Evolutionary conservation across 2,329 filamentous ascomycete genomes (phyloP), one percentile per base, ranked within the genome.

Genomic region (Colletotrichum spaethianum): DNA sequence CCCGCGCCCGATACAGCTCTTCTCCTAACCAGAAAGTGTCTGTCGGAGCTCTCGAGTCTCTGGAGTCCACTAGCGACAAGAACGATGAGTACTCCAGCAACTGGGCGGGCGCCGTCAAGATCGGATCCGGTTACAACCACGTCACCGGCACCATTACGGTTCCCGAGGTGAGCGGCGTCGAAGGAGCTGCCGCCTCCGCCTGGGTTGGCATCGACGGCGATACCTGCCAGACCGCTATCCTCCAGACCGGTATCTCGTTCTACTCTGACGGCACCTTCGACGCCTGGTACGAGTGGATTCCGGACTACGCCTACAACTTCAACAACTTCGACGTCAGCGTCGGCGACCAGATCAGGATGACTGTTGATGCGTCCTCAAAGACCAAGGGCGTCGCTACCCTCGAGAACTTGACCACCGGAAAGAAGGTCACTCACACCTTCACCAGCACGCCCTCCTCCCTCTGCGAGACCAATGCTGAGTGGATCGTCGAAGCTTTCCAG

Each of bases 391-490:
- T 74, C n/a, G 80, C 79, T 20, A 76, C 73, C 1, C 74, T 81
- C 8, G 74, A 88, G 74, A 91, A 91, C 78, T 75, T 83, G 73
- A 84, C 82, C 12, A 90, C 84, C 2, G 88, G 88, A 55, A 78
- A 87, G 76, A 83, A 76, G 5, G 88, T 88, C 36, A 84, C 83
- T 20, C 86, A 91, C 80, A 84, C 81, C 4, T 86, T 91, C 78
- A 81, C 76, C 50, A 82, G 80, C 63, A 81, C 88, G 61, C 77
- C 78, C 2, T 79, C 79, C n/a, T 73, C 76, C 20, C 83, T 91
- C 18, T 88, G 85, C 76, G 83, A 88, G 76, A 85, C 86, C 75
- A 90, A 90, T 73, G 89, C 88, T 14, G 89, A 91, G 77, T 92
- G 89, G 89, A 91, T 91, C 75, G 88, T 91, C 18, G 89, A 91